Conservation (phyloP, 345 rosid species). For the Gossypium herbaceum region DNA sequence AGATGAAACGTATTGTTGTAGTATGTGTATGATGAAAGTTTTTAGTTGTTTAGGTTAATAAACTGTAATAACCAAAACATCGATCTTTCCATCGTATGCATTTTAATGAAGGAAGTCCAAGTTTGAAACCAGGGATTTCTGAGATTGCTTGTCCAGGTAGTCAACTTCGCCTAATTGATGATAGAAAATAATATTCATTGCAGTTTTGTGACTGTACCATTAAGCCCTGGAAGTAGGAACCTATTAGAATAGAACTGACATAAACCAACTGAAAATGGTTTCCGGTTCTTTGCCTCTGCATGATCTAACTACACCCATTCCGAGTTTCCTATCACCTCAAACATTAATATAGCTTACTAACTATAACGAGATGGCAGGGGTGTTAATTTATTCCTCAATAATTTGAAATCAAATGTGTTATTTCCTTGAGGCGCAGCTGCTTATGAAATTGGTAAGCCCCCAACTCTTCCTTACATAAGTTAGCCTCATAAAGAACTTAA, state of each 20-base stretch:
- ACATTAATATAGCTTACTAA: not conserved
- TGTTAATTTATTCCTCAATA: not conserved
- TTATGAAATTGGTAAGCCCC: constrained; percentile 3
- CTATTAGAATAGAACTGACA: not conserved
- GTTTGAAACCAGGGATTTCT: not conserved
- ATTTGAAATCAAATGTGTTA: not conserved
- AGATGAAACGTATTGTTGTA: not conserved
- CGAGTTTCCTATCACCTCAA: not conserved
- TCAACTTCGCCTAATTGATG: not conserved
- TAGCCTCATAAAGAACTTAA: not conserved
- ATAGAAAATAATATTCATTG: not conserved
- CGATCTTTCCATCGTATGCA: not conserved
- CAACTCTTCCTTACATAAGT: not conserved
- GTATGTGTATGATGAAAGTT: not conserved
- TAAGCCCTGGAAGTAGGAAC: too few relatives aligned
- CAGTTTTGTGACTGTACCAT: not conserved
- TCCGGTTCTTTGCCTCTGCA: not conserved
- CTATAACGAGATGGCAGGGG: constrained; percentile 11
- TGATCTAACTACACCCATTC: not conserved
- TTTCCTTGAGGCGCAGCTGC: not conserved
- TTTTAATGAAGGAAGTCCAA: not conserved
- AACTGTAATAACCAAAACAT: not conserved
- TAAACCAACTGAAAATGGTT: not conserved
- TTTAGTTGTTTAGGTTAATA: not conserved
- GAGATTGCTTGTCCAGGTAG: not conserved